phyloP scores from a whole-genome alignment of 108 stramenopile species.

The Cyclotella kingstonii region DNA sequence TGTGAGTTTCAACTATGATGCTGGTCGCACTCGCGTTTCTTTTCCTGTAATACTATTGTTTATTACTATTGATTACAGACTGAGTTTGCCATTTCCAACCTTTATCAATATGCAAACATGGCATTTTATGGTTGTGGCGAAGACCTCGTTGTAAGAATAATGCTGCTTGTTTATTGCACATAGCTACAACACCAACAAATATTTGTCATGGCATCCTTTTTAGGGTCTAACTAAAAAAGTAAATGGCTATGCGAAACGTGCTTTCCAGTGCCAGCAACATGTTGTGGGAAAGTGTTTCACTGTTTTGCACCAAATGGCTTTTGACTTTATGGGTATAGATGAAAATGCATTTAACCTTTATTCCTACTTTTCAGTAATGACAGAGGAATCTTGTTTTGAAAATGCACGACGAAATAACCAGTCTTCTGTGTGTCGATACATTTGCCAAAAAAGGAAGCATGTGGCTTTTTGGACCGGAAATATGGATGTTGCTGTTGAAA shows the following conservation, averaged over 20 bases:
- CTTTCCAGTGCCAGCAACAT: conserved; percentile 13
- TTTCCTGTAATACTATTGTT: too few relatives aligned
- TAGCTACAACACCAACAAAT: too few relatives aligned
- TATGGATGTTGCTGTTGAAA: conserved; percentile 23
- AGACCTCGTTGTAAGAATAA: conserved; percentile 11
- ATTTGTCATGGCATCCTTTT: too few relatives aligned
- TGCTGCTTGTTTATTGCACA: too few relatives aligned
- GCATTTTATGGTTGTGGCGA: conserved; percentile 20
- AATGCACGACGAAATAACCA: conserved; percentile 6
- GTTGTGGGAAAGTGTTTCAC: neutral
- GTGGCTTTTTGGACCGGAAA: conserved; percentile 31
- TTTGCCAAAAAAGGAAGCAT: conserved; percentile 17
- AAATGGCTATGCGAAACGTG: conserved; percentile 11
- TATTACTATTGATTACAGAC: too few relatives aligned
- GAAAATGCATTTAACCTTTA: conserved; percentile 19
- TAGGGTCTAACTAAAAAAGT: conserved; percentile 3
- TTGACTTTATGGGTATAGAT: conserved; percentile 18
- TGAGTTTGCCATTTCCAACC: conserved; percentile 24
- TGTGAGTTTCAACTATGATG: neutral
- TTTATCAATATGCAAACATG: conserved; percentile 7
- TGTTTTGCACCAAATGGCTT: conserved; percentile 4
- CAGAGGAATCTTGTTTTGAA: conserved; percentile 20
- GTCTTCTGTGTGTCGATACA: conserved; percentile 2
- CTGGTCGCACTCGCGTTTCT: too few relatives aligned
- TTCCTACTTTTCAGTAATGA: conserved; percentile 2